Conservation (phyloP, 148 eudicot genomes). For the Gaultheria prostrata region DNA sequence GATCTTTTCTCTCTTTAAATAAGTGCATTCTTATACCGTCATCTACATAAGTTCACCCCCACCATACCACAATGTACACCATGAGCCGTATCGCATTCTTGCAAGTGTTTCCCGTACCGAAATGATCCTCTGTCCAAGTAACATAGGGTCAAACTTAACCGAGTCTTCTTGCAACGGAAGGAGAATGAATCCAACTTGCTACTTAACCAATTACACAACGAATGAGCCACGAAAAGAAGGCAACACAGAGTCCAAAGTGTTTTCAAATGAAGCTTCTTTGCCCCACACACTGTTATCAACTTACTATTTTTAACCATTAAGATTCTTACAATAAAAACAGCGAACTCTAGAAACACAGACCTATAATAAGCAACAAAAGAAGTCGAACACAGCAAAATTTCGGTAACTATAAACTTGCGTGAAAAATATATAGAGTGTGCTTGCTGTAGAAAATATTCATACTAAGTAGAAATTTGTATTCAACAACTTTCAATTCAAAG, state of each 20-base stretch:
- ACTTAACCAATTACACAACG: not conserved
- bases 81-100: not conserved
- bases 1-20: not conserved
- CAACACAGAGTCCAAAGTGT: not conserved
- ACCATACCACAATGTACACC: not conserved
- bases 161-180: not conserved
- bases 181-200: not conserved
- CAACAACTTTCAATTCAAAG: not conserved
- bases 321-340: not conserved
- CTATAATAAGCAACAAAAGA: not conserved
- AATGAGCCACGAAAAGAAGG: not conserved
- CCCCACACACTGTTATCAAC: not conserved
- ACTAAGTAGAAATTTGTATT: not conserved
- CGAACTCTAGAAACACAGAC: not conserved
- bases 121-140: not conserved
- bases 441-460: not conserved
- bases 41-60: not conserved
- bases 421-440: not conserved
- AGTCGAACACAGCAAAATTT: not conserved
- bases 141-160: not conserved
- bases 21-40: not conserved
- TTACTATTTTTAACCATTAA: not conserved
- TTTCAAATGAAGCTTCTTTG: not conserved
- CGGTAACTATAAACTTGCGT: not conserved
- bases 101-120: not conserved